Evolutionary conservation across 2,329 filamentous ascomycete species (phyloP).

Genomic region (Sclerotinia sclerotiorum): DNA sequence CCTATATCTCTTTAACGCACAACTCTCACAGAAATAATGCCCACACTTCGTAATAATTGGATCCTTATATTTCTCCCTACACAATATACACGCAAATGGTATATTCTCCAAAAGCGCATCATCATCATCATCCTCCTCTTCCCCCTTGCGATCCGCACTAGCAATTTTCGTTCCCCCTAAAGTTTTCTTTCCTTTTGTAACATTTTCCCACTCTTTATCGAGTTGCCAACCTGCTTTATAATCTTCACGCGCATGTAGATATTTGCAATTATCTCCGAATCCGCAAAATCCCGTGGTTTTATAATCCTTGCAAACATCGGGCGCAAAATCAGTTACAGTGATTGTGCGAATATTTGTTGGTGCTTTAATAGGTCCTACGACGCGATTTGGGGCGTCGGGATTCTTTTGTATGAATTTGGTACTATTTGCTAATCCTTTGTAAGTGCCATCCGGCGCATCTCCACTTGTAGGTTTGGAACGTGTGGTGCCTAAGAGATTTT

Average conservation of each 20-base stretch:
- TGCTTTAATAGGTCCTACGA: conserved; percentile 83
- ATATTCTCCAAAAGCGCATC: conserved; percentile 40
- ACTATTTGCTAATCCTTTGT: conserved; percentile 73
- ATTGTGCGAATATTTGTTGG: conserved; percentile 87
- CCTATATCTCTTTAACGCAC: conserved; percentile 81
- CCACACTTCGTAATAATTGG: conserved; percentile 88
- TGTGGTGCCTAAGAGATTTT: conserved; percentile 61
- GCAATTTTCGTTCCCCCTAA: conserved; percentile 53
- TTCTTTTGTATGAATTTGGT: conserved; percentile 76
- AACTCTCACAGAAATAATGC: conserved; percentile 93
- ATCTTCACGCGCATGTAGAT: conserved; percentile 72
- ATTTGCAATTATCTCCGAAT: conserved; percentile 66
- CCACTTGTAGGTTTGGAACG: conserved; percentile 42
- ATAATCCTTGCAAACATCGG: conserved; percentile 94
- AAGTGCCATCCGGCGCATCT: conserved; percentile 60
- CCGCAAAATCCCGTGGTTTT: conserved; percentile 66
- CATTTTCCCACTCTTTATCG: conserved; percentile 89
- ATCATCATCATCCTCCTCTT: conserved; percentile 46
- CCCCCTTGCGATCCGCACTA: conserved; percentile 37
- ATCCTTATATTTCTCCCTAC: conserved; percentile 46
- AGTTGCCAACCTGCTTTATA: conserved; percentile 94
- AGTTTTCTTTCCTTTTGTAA: conserved; percentile 69
- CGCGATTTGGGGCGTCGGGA: conserved; percentile 65
- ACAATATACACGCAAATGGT: conserved; percentile 42
- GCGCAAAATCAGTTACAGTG: conserved; percentile 85